phyloP scores from a whole-genome alignment of 2,329 filamentous ascomycete genomes.

The Allantophomopsis cytisporea region DNA sequence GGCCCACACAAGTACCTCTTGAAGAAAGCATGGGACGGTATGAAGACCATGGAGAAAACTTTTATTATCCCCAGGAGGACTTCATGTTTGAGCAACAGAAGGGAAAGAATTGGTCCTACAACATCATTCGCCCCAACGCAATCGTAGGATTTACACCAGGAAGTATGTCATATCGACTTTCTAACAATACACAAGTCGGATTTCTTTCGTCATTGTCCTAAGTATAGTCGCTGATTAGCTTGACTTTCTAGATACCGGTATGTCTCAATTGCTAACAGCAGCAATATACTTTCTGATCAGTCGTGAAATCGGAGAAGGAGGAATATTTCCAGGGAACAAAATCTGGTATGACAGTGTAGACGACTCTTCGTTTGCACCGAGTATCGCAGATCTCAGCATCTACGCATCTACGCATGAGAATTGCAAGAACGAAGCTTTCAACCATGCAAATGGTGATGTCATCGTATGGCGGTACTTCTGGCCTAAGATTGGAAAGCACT shows the following conservation, averaged over 20 bases:
- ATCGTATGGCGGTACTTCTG: conserved; percentile 23
- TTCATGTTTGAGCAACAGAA: conserved; percentile 19
- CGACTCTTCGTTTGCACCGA: conserved; percentile 17
- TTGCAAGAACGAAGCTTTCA: conserved; percentile 24
- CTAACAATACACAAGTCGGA: too few species aligned
- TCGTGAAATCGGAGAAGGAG: conserved; percentile 17
- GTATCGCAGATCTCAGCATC: conserved; percentile 22
- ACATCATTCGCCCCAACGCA: conserved; percentile 28
- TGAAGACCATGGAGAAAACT: conserved; percentile 27
- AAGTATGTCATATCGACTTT: conserved; percentile 7
- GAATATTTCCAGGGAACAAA: conserved; percentile 20
- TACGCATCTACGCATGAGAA: conserved; percentile 19
- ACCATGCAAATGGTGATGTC: conserved; percentile 24
- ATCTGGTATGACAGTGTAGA: conserved; percentile 20
- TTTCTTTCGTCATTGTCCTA: too few species aligned
- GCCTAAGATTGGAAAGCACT: conserved; percentile 21
- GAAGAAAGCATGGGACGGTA: conserved; percentile 30
- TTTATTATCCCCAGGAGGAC: conserved; percentile 35
- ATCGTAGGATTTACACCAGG: conserved; percentile 22
- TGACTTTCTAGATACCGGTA: conserved; percentile 16
- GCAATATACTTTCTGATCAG: conserved; percentile 11
- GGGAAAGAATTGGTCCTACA: conserved; percentile 23
- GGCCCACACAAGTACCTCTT: conserved; percentile 30
- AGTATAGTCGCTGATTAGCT: too few species aligned
- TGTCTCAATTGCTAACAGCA: conserved; percentile 10